phyloP scores from a whole-genome alignment of 306 rosid genomes.

The Betula pendula region DNA sequence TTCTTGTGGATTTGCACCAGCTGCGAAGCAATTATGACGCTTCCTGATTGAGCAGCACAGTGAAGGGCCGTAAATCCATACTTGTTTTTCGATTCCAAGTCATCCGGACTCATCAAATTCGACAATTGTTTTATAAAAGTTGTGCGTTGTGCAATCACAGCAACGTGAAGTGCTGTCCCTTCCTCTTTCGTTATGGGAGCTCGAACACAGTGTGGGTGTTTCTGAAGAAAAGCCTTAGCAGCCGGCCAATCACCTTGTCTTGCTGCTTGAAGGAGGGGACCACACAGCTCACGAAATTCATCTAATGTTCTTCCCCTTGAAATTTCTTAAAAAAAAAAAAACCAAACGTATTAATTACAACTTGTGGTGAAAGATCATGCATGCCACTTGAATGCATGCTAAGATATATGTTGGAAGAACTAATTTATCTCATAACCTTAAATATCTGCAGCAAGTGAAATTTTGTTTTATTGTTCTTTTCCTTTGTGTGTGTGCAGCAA shows the following conservation, averaged over 20 bases:
- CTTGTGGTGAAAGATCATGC: too few relatives aligned
- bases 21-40: neutral
- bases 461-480: too few relatives aligned
- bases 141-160: neutral
- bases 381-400: too few relatives aligned
- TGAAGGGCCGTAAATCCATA: neutral
- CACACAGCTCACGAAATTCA: neutral
- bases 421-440: too few relatives aligned
- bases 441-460: too few relatives aligned
- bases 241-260: neutral
- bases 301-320: too few relatives aligned
- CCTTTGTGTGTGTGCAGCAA: too few relatives aligned
- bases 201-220: neutral
- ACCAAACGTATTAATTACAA: too few relatives aligned
- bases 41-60: neutral
- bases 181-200: neutral
- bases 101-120: neutral
- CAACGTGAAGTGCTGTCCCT: neutral
- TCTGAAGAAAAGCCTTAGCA: neutral
- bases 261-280: neutral
- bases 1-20: neutral
- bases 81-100: neutral
- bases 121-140: neutral
- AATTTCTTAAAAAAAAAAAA: too few relatives aligned
- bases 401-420: too few relatives aligned